Evolutionary conservation across 805 yeast species (phyloP), one percentile per base, ranked within the genome.

Genomic region (Sungouiozyma intestinalis): DNA sequence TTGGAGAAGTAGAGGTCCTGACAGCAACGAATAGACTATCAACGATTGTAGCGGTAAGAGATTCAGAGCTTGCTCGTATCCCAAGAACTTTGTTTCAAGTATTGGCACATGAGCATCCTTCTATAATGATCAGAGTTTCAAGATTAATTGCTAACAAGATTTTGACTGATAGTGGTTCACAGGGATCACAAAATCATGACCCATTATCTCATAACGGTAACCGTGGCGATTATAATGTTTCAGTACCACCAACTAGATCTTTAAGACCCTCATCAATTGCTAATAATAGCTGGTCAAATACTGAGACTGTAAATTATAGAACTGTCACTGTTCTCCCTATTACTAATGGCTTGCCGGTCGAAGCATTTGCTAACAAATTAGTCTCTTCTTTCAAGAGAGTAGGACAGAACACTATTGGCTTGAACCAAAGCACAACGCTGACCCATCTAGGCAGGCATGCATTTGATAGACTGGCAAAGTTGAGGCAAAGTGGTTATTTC

Each of bases 1-100:
- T 92, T 45, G 98, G 97, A 3, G 97, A 90, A 62, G 81, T 92
- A 7, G 98, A 90, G 60, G 97, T 90, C 3, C 68, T 90, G 47
- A 86, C 94, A 0, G 86, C 86, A 11, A 73, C 81, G 9, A 72
- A 78, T 43, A 73, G 94, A 57, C 72, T 76, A 3, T 71, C 71
- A 38, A 78, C 88, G 0, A 72, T 83, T 48, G 77, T 85, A 33
- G 95, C 97, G 0, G 84, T 90, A 0, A 70, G 98, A 55, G 97
- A 90, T 50, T 83, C 97, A 0, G 98, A 92, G 60, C 69, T 90
- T 21, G 97, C 95, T 0, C 72, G 96, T 57, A 84, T 90, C 42
- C 97, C 98, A 14, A 74, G 95, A 64, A 76, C 87, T 0, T 67
- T 92, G 41, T 88, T 92, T 62, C 96, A 88, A 50, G 74, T 83